A percentile compares a stretch with the other conserved stretches of the same genome.
Evolutionary conservation across 2,329 filamentous ascomycete species (phyloP).

Genomic region (Hymenoscyphus scutula): DNA sequence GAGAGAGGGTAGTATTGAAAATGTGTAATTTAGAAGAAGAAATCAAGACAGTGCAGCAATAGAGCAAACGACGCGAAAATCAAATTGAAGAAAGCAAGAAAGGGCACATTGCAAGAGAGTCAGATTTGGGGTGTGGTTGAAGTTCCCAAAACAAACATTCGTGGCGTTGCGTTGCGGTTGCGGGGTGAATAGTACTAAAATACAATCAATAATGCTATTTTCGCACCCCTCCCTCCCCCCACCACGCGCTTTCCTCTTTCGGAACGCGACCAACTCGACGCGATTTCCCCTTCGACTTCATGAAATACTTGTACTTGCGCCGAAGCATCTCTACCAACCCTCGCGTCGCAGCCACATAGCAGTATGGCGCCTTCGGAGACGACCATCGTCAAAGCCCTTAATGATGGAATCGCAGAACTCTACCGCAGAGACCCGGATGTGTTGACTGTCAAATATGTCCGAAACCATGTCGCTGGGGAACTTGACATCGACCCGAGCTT

Average conservation of each 20-base stretch:
- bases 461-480: slow-evolving; percentile 49
- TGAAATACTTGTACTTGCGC: background rate
- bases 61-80: background rate
- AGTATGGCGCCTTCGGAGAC: slow-evolving; percentile 16
- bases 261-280: slow-evolving; percentile 6
- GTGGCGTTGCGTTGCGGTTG: no score
- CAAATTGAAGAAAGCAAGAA: no score
- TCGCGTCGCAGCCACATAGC: background rate
- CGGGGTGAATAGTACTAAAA: no score
- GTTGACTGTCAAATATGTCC: slow-evolving; percentile 56
- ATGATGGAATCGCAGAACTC: slow-evolving; percentile 5
- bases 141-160: no score
- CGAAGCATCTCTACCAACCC: slow-evolving; percentile 3
- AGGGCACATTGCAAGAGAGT: no score
- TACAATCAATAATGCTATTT: no score
- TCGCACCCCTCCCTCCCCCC: no score
- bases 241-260: background rate
- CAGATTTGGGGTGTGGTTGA: no score
- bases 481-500: slow-evolving; percentile 50
- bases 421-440: slow-evolving; percentile 34
- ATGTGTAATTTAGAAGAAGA: background rate
- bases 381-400: slow-evolving; percentile 8
- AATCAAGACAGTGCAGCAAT: background rate
- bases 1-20: background rate
- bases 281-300: slow-evolving; percentile 9